These are phyloP conservation scores for Pseudogymnoascus pannorum DNA, from an alignment of 2,329 filamentous ascomycete genomes.

Conservation along the genomic window DNA sequence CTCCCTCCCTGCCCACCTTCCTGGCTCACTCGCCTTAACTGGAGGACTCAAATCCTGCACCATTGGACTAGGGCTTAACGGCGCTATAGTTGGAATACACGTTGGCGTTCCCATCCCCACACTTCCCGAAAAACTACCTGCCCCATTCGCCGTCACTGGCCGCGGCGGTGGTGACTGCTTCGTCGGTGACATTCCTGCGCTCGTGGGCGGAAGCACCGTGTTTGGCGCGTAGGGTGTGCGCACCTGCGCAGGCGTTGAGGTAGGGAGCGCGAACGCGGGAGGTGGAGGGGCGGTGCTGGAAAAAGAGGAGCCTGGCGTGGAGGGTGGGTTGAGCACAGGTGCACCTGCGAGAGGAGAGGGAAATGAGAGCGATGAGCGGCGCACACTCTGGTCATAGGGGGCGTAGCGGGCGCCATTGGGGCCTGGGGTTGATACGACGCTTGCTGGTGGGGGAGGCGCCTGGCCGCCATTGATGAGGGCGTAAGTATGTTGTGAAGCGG, in stretches of 20 bases:
- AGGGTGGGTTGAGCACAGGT: conserved; percentile 24
- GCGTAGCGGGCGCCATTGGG: background rate
- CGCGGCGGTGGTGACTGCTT: conserved; percentile 35
- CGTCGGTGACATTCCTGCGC: conserved; percentile 37
- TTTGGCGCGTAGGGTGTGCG: conserved; percentile 9
- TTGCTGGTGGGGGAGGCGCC: conserved; percentile 12
- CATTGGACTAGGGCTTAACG: conserved; percentile 50
- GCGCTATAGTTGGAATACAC: conserved; percentile 50
- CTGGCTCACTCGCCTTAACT: conserved; percentile 37
- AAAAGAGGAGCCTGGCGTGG: conserved; percentile 11
- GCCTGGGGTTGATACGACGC: background rate
- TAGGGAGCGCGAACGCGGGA: conserved; percentile 13
- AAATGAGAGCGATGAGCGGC: conserved; percentile 23
- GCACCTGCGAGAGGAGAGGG: conserved; percentile 25
- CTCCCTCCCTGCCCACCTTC: background rate
- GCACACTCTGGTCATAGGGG: conserved; percentile 14
- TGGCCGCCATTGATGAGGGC: conserved; percentile 22
- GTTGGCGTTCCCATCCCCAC: conserved; percentile 26
- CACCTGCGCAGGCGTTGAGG: conserved; percentile 15
- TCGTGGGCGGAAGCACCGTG: conserved; percentile 24
- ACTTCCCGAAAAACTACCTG: conserved; percentile 16
- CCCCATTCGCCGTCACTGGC: conserved; percentile 21
- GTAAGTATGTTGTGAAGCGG: conserved; percentile 21
- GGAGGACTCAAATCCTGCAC: conserved; percentile 54
- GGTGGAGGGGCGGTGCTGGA: conserved; percentile 14